These are phyloP conservation scores for Phellinidium pouzarii DNA, from an alignment of 1,284 basidiomycete species.

Conservation along the genomic window DNA sequence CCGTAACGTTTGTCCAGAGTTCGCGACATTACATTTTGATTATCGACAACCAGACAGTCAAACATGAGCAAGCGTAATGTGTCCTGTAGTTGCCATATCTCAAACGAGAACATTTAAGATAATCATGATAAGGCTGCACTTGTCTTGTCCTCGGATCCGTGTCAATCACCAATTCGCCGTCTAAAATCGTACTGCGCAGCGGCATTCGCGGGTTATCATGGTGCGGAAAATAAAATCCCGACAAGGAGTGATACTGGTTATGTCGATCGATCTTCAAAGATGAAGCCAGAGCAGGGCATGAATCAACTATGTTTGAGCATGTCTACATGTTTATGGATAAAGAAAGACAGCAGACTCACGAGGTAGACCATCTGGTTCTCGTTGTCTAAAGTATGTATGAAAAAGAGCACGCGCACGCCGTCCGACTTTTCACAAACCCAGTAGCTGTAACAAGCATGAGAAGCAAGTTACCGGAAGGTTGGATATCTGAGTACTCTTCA, in stretches of 20 bases:
- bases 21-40: conserved; percentile 81
- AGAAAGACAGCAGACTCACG: conserved; percentile 40
- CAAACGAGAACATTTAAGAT: conserved; percentile 16
- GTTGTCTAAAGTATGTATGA: conserved; percentile 69
- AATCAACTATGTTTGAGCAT: conserved; percentile 1
- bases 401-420: conserved; percentile 85
- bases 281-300: conserved; percentile 3
- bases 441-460: conserved; percentile 48
- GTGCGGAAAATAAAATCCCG: conserved; percentile 84
- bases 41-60: conserved; percentile 86
- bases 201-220: conserved; percentile 62
- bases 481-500: conserved; percentile 58
- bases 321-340: neutral
- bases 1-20: conserved; percentile 86
- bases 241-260: conserved; percentile 74
- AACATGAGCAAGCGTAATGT: conserved; percentile 83
- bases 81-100: conserved; percentile 41
- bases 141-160: conserved; percentile 66
- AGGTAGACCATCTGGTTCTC: conserved; percentile 75
- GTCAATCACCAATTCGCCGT: conserved; percentile 94
- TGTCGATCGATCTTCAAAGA: conserved; percentile 86
- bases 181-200: conserved; percentile 77
- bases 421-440: conserved; percentile 99
- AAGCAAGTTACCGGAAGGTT: neutral
- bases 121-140: conserved; percentile 31